Conservation (phyloP, 345 rosid species). For the Viola odorata region DNA sequence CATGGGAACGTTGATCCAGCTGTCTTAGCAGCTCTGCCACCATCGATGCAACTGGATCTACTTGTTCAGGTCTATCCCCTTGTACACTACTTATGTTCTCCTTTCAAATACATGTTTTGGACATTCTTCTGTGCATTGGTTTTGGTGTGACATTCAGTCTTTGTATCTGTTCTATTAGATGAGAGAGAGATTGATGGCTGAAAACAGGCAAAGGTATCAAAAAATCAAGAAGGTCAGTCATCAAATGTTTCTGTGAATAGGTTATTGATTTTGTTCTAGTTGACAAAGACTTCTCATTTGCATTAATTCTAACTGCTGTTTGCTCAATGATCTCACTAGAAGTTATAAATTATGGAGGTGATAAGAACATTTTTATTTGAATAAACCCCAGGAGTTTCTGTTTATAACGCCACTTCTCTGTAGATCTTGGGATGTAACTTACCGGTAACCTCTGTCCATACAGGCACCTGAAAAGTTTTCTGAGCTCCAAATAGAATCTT, state of each 20-base stretch:
- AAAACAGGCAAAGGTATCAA: slow-evolving; percentile 91
- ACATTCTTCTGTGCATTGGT: neutral
- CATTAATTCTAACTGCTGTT: neutral
- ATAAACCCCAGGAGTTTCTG: neutral
- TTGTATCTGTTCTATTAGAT: slow-evolving; percentile 37
- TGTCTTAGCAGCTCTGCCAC: slow-evolving; percentile 83
- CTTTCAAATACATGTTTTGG: slow-evolving; percentile 8
- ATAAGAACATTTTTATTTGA: neutral
- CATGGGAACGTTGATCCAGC: slow-evolving; percentile 70
- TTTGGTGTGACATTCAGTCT: slow-evolving; percentile 8
- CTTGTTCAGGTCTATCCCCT: slow-evolving; percentile 59
- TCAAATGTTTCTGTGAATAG: slow-evolving; percentile 3
- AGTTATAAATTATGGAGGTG: neutral
- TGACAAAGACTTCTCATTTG: neutral
- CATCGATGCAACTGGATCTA: slow-evolving; percentile 90
- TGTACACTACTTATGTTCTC: slow-evolving; percentile 8
- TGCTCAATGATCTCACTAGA: neutral
- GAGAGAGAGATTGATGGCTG: slow-evolving; percentile 95
- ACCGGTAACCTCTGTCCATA: slow-evolving; percentile 17
- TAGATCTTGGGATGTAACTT: slow-evolving; percentile 5
- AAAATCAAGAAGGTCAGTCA: slow-evolving; percentile 82
- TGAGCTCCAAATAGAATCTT: slow-evolving; percentile 88
- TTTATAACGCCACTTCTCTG: neutral
- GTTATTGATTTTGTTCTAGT: neutral
- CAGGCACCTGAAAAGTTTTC: slow-evolving; percentile 90